Evolutionary conservation across 2,329 filamentous ascomycete genomes (phyloP), one percentile per base, ranked within the genome.

Genomic region (Endocalyx cinctus): DNA sequence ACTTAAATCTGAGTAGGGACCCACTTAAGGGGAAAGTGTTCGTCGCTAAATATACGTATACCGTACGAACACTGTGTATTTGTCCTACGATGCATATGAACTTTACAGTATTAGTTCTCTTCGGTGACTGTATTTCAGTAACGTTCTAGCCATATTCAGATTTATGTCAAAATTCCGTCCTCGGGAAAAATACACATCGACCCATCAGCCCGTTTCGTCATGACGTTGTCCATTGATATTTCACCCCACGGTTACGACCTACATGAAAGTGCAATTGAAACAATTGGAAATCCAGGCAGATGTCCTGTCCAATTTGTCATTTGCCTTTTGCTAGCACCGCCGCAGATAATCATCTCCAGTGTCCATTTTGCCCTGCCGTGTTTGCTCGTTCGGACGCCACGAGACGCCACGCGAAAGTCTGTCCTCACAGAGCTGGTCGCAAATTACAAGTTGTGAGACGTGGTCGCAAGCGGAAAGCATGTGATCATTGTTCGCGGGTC

Each of bases 131-230:
- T n/a, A n/a, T n/a, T n/a, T n/a, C n/a, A n/a, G n/a, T n/a, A n/a
- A n/a, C n/a, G n/a, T n/a, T n/a, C n/a, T n/a, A n/a, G n/a, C n/a
- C n/a, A n/a, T n/a, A n/a, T n/a, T n/a, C n/a, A n/a, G n/a, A n/a
- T n/a, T n/a, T n/a, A n/a, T n/a, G n/a, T n/a, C n/a, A n/a, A 30
- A 30, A 31, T 37, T 37, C 34, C 33, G 30, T 22, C 34, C 30
- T 37, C 30, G 34, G 34, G 8, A 8, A 36, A 36, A 36, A 36
- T 29, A 36, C 16, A 17, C 34, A 11, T 23, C 10, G 11, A 27
- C 23, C 6, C 17, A 19, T 29, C 18, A 16, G 8, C 33, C 19
- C 18, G 15, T 35, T 17, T 14, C 27, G 30, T 30, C 17, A 12
- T 14, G 13, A 18, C 27, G 5, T n/a, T 23, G 8, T n/a, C 20